Evolutionary conservation across 116 monocot genomes (phyloP).

Genomic region (Thalassia testudinum): DNA sequence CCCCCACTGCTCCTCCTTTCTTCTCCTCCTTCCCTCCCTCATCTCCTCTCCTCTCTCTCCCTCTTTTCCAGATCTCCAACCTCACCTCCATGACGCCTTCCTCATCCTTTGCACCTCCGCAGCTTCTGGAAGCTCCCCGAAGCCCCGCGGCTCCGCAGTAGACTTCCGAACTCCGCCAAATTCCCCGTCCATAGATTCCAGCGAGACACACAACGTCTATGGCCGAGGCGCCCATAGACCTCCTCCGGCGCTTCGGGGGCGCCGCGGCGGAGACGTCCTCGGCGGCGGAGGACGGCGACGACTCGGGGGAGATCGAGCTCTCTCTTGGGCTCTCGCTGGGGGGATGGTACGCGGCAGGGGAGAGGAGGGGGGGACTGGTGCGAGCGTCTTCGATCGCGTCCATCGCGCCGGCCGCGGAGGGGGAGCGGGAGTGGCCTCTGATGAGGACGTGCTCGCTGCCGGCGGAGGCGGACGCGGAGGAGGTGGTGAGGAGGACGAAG

Average conservation of each 20-base stretch:
- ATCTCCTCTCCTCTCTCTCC: no score
- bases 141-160: no score
- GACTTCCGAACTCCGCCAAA: no score
- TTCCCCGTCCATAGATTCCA: no score
- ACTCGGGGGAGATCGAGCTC: conserved; percentile 39
- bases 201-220: no score
- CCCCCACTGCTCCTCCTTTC: no score
- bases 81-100: no score
- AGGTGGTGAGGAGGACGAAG: no score
- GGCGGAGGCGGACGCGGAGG: conserved; percentile 31
- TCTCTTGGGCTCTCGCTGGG: conserved; percentile 49
- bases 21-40: no score
- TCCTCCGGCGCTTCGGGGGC: not conserved
- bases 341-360: conserved; percentile 35
- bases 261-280: not conserved
- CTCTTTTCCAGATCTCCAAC: no score
- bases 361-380: conserved; percentile 17
- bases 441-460: conserved; percentile 59
- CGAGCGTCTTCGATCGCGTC: conserved; percentile 42
- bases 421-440: conserved; percentile 13
- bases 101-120: no score
- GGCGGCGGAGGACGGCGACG: conserved; percentile 2
- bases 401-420: conserved; percentile 14
- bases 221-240: not conserved
- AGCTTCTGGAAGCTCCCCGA: no score